Conservation (phyloP, 2,329 filamentous ascomycete genomes). For the Exophiala sideris region DNA sequence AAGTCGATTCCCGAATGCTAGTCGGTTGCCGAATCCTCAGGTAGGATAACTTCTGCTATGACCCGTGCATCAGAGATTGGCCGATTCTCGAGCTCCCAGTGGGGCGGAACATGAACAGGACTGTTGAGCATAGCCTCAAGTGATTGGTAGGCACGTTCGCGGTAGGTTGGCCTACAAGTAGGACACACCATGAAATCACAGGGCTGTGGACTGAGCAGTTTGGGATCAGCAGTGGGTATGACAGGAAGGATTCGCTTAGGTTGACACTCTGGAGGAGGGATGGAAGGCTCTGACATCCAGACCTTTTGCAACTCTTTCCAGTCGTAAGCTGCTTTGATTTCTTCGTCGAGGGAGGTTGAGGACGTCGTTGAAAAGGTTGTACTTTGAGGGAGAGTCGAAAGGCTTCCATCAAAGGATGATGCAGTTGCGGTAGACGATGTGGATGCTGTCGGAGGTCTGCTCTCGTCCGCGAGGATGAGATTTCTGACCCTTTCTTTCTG, state of each 20-base stretch:
- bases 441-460: conserved; percentile 19
- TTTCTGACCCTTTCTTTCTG: conserved; percentile 39
- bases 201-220: conserved; percentile 6
- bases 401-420: conserved; percentile 11
- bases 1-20: too few species aligned
- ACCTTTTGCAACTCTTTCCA: conserved; percentile 23
- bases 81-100: conserved; percentile 33
- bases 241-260: neutral
- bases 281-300: conserved; percentile 19
- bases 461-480: conserved; percentile 29
- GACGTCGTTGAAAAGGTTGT: conserved; percentile 28
- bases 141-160: conserved; percentile 31
- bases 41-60: conserved; percentile 24
- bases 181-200: conserved; percentile 50
- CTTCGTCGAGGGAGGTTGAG: conserved; percentile 21
- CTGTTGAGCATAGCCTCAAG: conserved; percentile 39
- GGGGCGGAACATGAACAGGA: conserved; percentile 30
- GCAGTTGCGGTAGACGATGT: conserved; percentile 16
- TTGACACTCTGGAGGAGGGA: conserved; percentile 6
- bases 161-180: conserved; percentile 48
- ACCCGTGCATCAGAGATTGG: conserved; percentile 30
- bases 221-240: neutral
- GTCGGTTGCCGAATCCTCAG: neutral
- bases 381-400: conserved; percentile 27
- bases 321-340: conserved; percentile 20